Conservation (phyloP, 2,329 filamentous ascomycete genomes). For the Pseudogymnoascus sp. region DNA sequence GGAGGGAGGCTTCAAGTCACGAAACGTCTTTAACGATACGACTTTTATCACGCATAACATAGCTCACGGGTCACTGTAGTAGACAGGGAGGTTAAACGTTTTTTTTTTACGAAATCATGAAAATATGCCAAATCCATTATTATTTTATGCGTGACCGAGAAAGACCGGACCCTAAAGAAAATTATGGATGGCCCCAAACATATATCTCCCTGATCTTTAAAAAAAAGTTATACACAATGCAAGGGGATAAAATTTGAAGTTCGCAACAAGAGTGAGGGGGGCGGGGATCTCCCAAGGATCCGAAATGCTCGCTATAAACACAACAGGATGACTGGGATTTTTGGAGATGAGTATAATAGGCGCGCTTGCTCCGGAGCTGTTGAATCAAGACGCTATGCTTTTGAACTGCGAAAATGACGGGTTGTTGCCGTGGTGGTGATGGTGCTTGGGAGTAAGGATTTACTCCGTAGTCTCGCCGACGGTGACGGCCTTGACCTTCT, state of each 20-base stretch:
- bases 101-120: slow-evolving; percentile 2
- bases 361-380: neutral
- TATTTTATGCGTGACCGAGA: neutral
- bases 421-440: neutral
- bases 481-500: slow-evolving; percentile 53
- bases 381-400: neutral
- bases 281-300: neutral
- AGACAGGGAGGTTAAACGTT: neutral
- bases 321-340: neutral
- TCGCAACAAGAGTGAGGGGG: neutral
- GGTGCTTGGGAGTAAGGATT: neutral
- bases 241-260: neutral
- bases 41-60: slow-evolving; percentile 7
- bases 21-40: neutral
- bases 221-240: slow-evolving; percentile 7
- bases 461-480: slow-evolving; percentile 46
- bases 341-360: neutral
- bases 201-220: neutral
- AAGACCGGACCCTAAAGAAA: slow-evolving; percentile 7
- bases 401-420: slow-evolving; percentile 4
- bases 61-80: slow-evolving; percentile 5
- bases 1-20: neutral
- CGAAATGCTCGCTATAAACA: slow-evolving; percentile 5
- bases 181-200: slow-evolving; percentile 10
- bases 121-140: neutral